Percentiles rank a stretch among this genome's conserved stretches.
Conservation (phyloP, 106 monocot genomes). For the Dendrobium chrysotoxum region DNA sequence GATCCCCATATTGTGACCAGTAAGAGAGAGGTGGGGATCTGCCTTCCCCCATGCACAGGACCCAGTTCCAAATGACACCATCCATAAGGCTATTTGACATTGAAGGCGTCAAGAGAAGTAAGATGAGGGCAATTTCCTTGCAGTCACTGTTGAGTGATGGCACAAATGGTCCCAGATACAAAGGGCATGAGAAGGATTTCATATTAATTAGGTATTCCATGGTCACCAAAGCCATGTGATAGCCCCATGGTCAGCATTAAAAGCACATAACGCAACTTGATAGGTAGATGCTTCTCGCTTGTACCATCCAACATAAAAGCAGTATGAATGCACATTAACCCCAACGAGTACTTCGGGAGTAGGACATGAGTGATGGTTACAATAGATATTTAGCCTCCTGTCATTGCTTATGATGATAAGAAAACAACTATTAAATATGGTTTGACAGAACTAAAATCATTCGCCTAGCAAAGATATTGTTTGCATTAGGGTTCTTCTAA, state of each 20-base stretch:
- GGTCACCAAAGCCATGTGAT: constrained; percentile 4
- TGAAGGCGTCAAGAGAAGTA: neutral
- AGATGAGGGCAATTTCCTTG: neutral
- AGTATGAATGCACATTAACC: neutral
- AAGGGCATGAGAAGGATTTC: neutral
- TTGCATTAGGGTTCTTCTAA: neutral
- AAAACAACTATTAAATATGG: neutral
- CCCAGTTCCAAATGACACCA: neutral
- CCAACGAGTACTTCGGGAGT: neutral
- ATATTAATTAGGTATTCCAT: neutral
- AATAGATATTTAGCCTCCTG: constrained; percentile 3
- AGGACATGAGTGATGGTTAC: neutral
- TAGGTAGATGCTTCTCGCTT: neutral
- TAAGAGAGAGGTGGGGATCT: neutral
- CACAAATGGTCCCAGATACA: constrained; percentile 7
- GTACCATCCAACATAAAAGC: too few species aligned
- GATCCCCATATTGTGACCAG: neutral
- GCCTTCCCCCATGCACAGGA: neutral
- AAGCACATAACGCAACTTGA: constrained; percentile 6
- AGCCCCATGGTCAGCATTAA: neutral
- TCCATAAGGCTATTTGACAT: neutral
- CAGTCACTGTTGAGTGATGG: neutral
- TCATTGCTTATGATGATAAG: constrained; percentile 6
- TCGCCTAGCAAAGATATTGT: neutral
- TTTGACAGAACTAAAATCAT: neutral